Conservation (phyloP, 192 early-diverging fungal species). For the Mortierella claussenii region DNA sequence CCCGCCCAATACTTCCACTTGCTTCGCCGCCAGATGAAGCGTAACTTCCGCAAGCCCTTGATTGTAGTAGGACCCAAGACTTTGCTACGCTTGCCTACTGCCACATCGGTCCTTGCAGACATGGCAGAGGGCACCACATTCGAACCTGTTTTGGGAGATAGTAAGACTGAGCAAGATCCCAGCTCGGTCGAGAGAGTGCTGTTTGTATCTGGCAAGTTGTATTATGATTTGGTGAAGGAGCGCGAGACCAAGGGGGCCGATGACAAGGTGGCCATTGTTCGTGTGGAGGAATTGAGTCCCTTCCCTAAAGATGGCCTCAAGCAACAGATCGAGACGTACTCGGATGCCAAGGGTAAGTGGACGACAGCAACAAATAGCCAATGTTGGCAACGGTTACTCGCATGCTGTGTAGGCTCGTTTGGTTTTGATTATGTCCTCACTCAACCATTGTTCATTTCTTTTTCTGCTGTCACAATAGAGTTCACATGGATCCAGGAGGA, state of each 20-base stretch:
- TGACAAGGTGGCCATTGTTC: slow-evolving; percentile 79
- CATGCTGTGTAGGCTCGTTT: too few species aligned
- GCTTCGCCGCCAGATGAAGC: slow-evolving; percentile 90
- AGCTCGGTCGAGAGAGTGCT: slow-evolving; percentile 72
- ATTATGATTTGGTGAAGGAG: slow-evolving; percentile 92
- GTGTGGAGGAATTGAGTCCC: slow-evolving; percentile 92
- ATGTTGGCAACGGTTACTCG: too few species aligned
- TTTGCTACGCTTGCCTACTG: slow-evolving; percentile 69
- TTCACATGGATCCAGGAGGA: slow-evolving; percentile 92
- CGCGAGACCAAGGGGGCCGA: slow-evolving; percentile 65
- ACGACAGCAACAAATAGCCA: too few species aligned
- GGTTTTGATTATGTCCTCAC: too few species aligned
- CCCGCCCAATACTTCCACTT: slow-evolving; percentile 97
- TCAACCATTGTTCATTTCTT: too few species aligned
- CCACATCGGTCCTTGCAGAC: slow-evolving; percentile 78
- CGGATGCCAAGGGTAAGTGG: slow-evolving; percentile 63
- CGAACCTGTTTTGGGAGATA: slow-evolving; percentile 81
- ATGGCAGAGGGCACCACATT: slow-evolving; percentile 90
- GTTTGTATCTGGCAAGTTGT: slow-evolving; percentile 92
- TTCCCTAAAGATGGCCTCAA: slow-evolving; percentile 82
- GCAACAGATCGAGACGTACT: slow-evolving; percentile 71
- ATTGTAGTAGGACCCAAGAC: slow-evolving; percentile 85
- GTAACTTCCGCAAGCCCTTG: slow-evolving; percentile 94
- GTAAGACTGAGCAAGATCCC: slow-evolving; percentile 53
- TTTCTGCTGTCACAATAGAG: too few species aligned